Evolutionary conservation across 73 alveolate species (phyloP), one percentile per base, ranked within the genome.

Genomic region (Stentor roeselii): DNA sequence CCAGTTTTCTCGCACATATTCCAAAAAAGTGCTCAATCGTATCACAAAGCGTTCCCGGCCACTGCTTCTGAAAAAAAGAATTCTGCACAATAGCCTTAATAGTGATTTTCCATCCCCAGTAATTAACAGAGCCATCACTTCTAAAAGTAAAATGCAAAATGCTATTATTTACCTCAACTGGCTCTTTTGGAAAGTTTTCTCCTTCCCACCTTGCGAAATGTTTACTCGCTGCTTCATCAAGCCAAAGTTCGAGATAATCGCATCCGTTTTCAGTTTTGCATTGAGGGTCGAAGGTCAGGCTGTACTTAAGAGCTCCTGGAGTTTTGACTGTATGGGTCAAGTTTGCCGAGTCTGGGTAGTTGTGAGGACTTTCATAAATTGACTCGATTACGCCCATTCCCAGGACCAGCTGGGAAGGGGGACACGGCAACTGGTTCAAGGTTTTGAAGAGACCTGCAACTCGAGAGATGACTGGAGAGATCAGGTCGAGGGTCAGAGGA

Each of bases 31-130:
- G n/a, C n/a, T 21, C n/a, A 67, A 32, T 27, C 2, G 80, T 32
- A 34, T 67, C 80, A 27, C 34, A 27, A 21, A 40, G 21, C 27
- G 80, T 67, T 1, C 34, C 80, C 34, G 80, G 80, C 80, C 80
- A 67, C 34, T 67, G 80, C 34, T 67, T 67, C 27, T 36, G 15
- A 32, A 30, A 67, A 32, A 21, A 67, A 32, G 41, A 27, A 11
- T n/a, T 30, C 34, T 76, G 82, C n/a, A 76, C 74, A 36, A 6
- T 21, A 76, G 84, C 84, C 37, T 76, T 41, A 38, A 76, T 76
- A 27, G 27, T 40, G 36, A 76, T 76, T 76, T 76, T 76, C 60
- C 74, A 76, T 6, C 84, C 84, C 84, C 84, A 76, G 74, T 76
- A 76, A 38, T 76, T 37, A 21, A 41, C 74, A n/a, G 84, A 76